Evolutionary conservation across 78 protist species (phyloP).

Genomic region (Speleostelium caveatum): DNA sequence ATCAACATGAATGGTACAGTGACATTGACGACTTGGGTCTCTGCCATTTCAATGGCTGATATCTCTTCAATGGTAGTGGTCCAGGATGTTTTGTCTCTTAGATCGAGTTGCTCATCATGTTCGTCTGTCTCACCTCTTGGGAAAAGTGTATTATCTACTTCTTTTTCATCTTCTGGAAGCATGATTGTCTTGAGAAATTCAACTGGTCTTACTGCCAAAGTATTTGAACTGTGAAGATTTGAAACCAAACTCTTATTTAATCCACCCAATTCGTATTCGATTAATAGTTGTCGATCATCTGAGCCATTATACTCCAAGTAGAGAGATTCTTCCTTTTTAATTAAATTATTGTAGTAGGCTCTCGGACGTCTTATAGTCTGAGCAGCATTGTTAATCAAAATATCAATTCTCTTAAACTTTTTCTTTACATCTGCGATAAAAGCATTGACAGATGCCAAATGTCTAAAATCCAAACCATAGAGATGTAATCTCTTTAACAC

Average conservation of each 20-base stretch:
- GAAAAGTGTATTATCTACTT: background rate
- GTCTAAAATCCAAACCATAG: constrained; percentile 78
- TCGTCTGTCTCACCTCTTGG: constrained; percentile 48
- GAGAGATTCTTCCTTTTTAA: constrained; percentile 2
- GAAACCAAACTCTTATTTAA: background rate
- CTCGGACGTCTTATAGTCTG: constrained; percentile 85
- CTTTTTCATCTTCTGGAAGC: background rate
- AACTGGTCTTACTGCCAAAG: background rate
- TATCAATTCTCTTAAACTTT: constrained; percentile 63
- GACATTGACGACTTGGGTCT: constrained; percentile 75
- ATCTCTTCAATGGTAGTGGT: constrained; percentile 72
- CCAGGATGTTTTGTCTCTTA: constrained; percentile 73
- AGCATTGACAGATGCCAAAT: constrained; percentile 45
- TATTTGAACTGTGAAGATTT: background rate
- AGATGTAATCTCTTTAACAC: constrained; percentile 22
- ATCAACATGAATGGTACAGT: constrained; percentile 87
- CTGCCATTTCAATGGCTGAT: constrained; percentile 69
- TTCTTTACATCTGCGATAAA: constrained; percentile 20
- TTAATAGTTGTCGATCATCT: background rate
- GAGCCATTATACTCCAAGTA: background rate
- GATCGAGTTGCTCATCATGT: constrained; percentile 86
- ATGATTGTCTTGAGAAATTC: background rate
- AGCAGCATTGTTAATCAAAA: constrained; percentile 89
- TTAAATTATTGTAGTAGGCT: constrained; percentile 6
- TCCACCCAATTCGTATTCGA: background rate